Base-by-base conservation (phyloP, 2,329 filamentous ascomycete genomes). In the Aspergillus ochraceus region DNA sequence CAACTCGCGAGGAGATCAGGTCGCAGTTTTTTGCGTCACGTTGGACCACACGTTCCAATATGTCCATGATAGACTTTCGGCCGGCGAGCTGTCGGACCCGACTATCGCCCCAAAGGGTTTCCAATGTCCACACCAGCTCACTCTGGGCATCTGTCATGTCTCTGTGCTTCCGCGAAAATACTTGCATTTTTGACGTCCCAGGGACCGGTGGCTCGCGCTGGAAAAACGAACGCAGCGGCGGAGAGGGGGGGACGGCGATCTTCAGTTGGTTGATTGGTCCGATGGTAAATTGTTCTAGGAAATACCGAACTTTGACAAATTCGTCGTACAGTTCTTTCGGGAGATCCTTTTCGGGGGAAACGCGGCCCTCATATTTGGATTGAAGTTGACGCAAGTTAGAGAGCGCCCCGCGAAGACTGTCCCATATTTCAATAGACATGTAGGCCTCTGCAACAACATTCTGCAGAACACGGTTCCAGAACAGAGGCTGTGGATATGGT, bases 41-140 rank as follows among this genome's bases (percentile, higher is more conserved):
- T 54, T 78, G 63, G 1, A 82, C 58, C 3, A 83, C 70, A 8
- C 79, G 76, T 24, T 81, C 80, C 2, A 85, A 66, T 64, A 84
- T 81, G 60, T 86, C 82, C 12, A 84, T 60, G 1, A 81, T 29
- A 4, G 67, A 65, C 2, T 75, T 69, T 26, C 81, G 59, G 2
- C 75, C 63, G 8, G 60, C 54, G 1, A 80, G 53, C 49, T 76
- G 73, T 1, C 78, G 62, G 2, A 68, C 17, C 0, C 70, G 69
- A 45, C 78, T 72, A 49, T 80, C 76, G 70, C 57, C 59, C 55
- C 57, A 60, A 8, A 66, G 29, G 4, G 36, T 60, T 22, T 17
- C 2, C 11, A 66, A 49, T 19, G 64, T 50, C 55, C 55, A 66
- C 2, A 59, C 2, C 8, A 62, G 42, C 10, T 56, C 12, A 0